These are phyloP conservation scores for Purpureocillium takamizusanense DNA, from an alignment of 2,329 filamentous ascomycete species.

Conservation along the genomic window DNA sequence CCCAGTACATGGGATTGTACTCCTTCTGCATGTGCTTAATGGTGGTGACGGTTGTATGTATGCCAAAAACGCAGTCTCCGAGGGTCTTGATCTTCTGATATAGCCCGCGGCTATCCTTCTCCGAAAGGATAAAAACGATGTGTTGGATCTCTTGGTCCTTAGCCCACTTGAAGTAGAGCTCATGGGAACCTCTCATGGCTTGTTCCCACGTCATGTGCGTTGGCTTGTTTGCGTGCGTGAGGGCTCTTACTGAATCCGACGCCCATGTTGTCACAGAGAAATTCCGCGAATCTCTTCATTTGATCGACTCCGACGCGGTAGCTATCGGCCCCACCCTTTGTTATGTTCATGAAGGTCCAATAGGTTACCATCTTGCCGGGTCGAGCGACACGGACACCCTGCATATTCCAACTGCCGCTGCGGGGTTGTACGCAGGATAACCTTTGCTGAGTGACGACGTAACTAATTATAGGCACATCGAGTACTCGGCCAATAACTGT, in stretches of 20 bases:
- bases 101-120: slow-evolving; percentile 36
- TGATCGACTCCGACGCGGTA: slow-evolving; percentile 6
- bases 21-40: slow-evolving; percentile 23
- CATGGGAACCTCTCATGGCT: slow-evolving; percentile 10
- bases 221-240: slow-evolving; percentile 3
- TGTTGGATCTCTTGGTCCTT: slow-evolving; percentile 30
- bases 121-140: slow-evolving; percentile 51
- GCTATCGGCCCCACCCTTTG: slow-evolving; percentile 1
- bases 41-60: slow-evolving; percentile 59
- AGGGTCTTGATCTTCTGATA: slow-evolving; percentile 60
- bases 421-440: slow-evolving; percentile 18
- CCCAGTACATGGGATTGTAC: slow-evolving; percentile 41
- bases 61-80: slow-evolving; percentile 55
- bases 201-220: slow-evolving; percentile 4
- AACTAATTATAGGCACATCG: slow-evolving; percentile 48
- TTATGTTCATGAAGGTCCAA: slow-evolving; percentile 42
- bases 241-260: slow-evolving; percentile 23
- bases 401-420: slow-evolving; percentile 65
- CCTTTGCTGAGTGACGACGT: slow-evolving; percentile 27
- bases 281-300: slow-evolving; percentile 24
- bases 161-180: slow-evolving; percentile 21
- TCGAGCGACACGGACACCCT: slow-evolving; percentile 43
- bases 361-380: slow-evolving; percentile 32
- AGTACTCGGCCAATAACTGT: slow-evolving; percentile 67
- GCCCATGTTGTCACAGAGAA: slow-evolving; percentile 26